Base-by-base conservation (phyloP, 352 stramenopile species). In the Globisporangium uncinulatum region DNA sequence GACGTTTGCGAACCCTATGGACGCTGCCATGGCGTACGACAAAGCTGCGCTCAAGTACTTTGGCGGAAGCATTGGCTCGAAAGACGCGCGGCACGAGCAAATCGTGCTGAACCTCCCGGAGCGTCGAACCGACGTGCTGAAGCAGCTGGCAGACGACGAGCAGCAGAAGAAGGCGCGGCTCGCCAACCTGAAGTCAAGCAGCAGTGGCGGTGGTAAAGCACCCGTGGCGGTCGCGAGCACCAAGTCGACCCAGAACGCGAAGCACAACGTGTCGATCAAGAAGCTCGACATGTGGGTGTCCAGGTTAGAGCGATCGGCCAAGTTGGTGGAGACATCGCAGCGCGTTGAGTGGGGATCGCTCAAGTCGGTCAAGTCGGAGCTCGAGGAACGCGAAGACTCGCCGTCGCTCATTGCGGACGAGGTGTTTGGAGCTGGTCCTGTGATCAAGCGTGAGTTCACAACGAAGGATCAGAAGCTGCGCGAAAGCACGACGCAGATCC, bases 1-100 rank as follows among this genome's bases (percentile, higher is more conserved):
- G 6, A 87, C 75, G 44, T 94, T 89, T 56, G 51, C 79, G 2
- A 89, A 68, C 10, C 70, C 78, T 0, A 74, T 81, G 49, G 81
- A 94, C 37, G 83, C 83, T 4, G 83, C 81, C 8, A 69, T 85
- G 41, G 83, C 83, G n/a, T 94, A 94, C 49, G 83, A 94, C 58
- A 89, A 87, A 56, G 83, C 81, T 3, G 80, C 82, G 10, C 62
- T 89, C 21, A 83, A 79, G 57, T 87, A 86, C 56, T 94, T 89
- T 64, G 81, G 78, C 13, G 76, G 79, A 24, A 58, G 65, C 19
- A 60, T 76, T 19, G 70, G 70, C 34, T 63, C 72, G 3, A 74
- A 62, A 54, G 65, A 72, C 19, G 74, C 70, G 19, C 54, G 54
- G 8, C 59, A 78, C 51, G 74, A 87, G 8, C 63, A 76, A 8